A percentile compares a stretch with the other conserved stretches of the same genome.
These are phyloP conservation scores for Boletus huronensis DNA, from an alignment of 768 basidiomycete species.

Conservation along the genomic window DNA sequence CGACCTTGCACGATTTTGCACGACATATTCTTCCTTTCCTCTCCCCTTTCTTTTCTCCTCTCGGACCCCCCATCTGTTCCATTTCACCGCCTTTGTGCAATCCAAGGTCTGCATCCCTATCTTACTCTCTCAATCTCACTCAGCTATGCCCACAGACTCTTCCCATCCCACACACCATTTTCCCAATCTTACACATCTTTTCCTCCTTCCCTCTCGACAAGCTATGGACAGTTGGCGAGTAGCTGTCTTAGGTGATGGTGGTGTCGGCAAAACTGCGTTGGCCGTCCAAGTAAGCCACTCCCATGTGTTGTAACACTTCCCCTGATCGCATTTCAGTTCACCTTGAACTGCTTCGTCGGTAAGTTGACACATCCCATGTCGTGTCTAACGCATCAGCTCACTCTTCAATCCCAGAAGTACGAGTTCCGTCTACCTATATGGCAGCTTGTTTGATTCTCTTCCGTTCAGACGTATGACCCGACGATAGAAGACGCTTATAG, in stretches of 20 bases:
- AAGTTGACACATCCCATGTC: constrained; percentile 31
- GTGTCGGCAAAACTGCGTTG: constrained; percentile 95
- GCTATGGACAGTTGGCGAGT: constrained; percentile 95
- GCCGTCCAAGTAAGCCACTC: constrained; percentile 77
- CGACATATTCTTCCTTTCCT: constrained; percentile 49
- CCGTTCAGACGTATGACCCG: constrained; percentile 84
- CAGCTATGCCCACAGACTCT: constrained; percentile 14
- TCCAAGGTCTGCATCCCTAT: constrained; percentile 28
- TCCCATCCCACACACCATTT: constrained; percentile 21
- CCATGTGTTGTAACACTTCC: background rate
- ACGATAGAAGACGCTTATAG: constrained; percentile 98
- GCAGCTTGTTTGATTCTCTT: constrained; percentile 9
- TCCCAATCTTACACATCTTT: constrained; percentile 26
- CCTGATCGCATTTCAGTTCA: constrained; percentile 62
- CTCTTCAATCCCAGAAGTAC: constrained; percentile 48
- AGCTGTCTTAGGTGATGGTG: constrained; percentile 94
- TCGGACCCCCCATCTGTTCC: constrained; percentile 20
- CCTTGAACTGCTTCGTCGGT: constrained; percentile 95
- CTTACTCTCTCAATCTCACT: constrained; percentile 19
- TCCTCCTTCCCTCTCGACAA: constrained; percentile 21
- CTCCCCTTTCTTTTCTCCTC: constrained; percentile 39
- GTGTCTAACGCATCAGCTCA: constrained; percentile 13
- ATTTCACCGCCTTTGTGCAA: constrained; percentile 32
- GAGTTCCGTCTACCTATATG: constrained; percentile 14
- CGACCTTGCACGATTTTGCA: constrained; percentile 65